Percentiles rank a stretch among this genome's conserved stretches.
Evolutionary conservation across 805 yeast species (phyloP).

Genomic region (Teunomyces cretensis): DNA sequence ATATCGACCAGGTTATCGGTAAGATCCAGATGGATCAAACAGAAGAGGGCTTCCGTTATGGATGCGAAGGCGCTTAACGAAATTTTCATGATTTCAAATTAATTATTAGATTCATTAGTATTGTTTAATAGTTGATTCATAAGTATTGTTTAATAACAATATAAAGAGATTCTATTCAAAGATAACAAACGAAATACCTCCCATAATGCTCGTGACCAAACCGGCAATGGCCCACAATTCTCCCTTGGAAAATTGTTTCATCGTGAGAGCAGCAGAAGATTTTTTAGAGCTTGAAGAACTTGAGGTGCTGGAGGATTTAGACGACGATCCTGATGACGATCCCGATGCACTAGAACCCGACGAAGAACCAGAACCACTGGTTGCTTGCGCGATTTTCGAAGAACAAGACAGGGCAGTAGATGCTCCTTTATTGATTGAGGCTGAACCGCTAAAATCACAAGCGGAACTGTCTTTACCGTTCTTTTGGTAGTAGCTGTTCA

Average conservation of each 20-base stretch:
- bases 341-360: conserved; percentile 23
- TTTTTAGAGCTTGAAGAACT: conserved; percentile 18
- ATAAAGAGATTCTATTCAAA: conserved; percentile 7
- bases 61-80: conserved; percentile 88
- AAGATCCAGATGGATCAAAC: conserved; percentile 84
- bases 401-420: conserved; percentile 32
- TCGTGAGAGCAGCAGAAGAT: conserved; percentile 12
- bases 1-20: conserved; percentile 50
- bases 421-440: conserved; percentile 39
- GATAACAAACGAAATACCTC: conserved; percentile 44
- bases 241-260: conserved; percentile 26
- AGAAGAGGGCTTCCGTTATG: conserved; percentile 88
- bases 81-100: conserved; percentile 80
- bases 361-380: conserved; percentile 14
- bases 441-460: conserved; percentile 73
- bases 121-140: background rate
- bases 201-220: conserved; percentile 38
- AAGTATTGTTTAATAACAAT: background rate
- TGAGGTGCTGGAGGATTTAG: conserved; percentile 20
- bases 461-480: conserved; percentile 47
- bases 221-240: conserved; percentile 35
- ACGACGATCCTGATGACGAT: conserved; percentile 26
- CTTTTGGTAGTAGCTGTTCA: conserved; percentile 44
- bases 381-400: conserved; percentile 19
- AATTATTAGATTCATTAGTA: conserved; percentile 4